Base-by-base conservation (phyloP, 2,329 filamentous ascomycete species). In the Colletotrichum brevisporum region DNA sequence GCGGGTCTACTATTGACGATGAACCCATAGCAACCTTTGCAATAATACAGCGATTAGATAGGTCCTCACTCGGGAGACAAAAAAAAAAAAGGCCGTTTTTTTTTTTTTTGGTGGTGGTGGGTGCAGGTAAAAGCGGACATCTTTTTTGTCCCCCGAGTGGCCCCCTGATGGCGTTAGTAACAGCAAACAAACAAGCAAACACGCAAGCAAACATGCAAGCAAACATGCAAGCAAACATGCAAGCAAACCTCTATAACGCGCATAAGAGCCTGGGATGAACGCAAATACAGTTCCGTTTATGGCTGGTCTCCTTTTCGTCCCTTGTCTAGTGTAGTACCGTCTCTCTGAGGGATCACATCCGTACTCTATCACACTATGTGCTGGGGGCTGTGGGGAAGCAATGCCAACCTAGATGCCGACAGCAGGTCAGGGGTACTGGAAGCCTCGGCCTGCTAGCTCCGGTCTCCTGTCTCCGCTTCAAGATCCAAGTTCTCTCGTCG, bases 1-100 rank as follows among this genome's bases (percentile, higher is more conserved):
- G 24, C 36, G 39, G 36, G 16, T n/a, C 45, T 51, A 51, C 61
- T 50, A 6, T 21, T 52, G 52, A 45, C 57, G 58, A 57, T 67
- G 64, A 67, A 67, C 57, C 58, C 26, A 51, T 57, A 18, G 39
- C 3, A 13, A 26, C 24, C 41, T 36, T 36, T 10, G 31, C 27
- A 8, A 9, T 36, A 36, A 41, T 50, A 24, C 26, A n/a, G 27
- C n/a, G 21, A 24, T 24, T 24, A 24, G 21, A 24, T 24, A 24
- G 21, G 21, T 3, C 21, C 21, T 24, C 21, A 24, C 2, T 24
- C 21, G 21, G 21, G 21, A 24, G 21, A 24, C 21, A 24, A 24
- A 24, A 3, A 24, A 24, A 24, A 3, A 3, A 24, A 24, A 3
- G 21, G 21, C 21, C 21, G 21, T 3, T 24, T 24, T 24, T n/a